Evolutionary conservation across 805 yeast species (phyloP).

Genomic region (Danielia oregonensis): DNA sequence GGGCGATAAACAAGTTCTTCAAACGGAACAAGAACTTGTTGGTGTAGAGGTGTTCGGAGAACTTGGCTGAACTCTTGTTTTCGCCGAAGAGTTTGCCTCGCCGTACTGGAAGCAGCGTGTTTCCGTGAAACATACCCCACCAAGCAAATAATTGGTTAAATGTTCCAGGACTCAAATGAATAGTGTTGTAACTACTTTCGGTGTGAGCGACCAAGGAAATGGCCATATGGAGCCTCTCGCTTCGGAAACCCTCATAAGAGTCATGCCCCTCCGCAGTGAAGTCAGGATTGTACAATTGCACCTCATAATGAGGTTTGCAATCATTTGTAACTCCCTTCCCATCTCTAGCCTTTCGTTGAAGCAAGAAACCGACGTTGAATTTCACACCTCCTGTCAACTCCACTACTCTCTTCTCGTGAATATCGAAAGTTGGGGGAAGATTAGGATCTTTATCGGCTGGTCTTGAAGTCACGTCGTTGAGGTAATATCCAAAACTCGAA

Average conservation of each 20-base stretch:
- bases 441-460: not conserved
- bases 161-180: slow-evolving; percentile 71
- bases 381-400: slow-evolving; percentile 58
- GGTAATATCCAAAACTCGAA: slow-evolving; percentile 48
- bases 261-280: slow-evolving; percentile 39
- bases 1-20: slow-evolving; percentile 70
- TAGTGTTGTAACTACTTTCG: slow-evolving; percentile 53
- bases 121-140: slow-evolving; percentile 86
- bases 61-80: slow-evolving; percentile 48
- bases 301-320: slow-evolving; percentile 58
- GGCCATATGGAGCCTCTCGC: slow-evolving; percentile 38
- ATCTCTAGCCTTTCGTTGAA: slow-evolving; percentile 41
- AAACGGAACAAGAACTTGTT: slow-evolving; percentile 76
- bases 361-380: slow-evolving; percentile 54
- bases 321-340: slow-evolving; percentile 37
- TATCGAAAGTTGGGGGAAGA: slow-evolving; percentile 1
- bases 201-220: slow-evolving; percentile 35
- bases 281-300: slow-evolving; percentile 54
- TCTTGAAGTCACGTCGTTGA: slow-evolving; percentile 14
- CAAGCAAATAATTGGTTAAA: slow-evolving; percentile 69
- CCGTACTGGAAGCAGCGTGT: slow-evolving; percentile 73
- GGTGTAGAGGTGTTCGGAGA: slow-evolving; percentile 70
- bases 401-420: slow-evolving; percentile 50
- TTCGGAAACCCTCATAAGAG: slow-evolving; percentile 39
- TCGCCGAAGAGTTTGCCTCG: slow-evolving; percentile 69